Evolutionary conservation across 345 rosid genomes (phyloP), one percentile per base, ranked within the genome.

Genomic region (Gynandropsis gynandra): DNA sequence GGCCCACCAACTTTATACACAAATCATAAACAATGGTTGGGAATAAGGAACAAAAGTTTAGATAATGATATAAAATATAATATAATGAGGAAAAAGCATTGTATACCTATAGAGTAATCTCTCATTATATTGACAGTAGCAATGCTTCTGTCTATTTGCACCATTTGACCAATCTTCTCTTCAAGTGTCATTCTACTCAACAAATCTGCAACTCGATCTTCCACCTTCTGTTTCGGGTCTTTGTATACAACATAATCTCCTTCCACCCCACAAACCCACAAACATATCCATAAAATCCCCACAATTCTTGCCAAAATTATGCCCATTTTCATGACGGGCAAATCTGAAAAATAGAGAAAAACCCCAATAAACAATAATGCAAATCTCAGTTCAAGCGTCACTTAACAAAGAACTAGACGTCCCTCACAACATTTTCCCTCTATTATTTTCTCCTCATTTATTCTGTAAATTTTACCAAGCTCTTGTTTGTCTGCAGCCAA

Each of bases 131-230:
- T 67, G 10, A 42, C 37, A 66, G 78, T 64, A 19, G 76, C 80
- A 63, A 63, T 58, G 43, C 57, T 73, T 52, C 75, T 62, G 57
- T 78, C 84, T 27, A 78, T 63, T 64, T 78, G 84, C 18, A 64
- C 68, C 84, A 79, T 75, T 67, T 79, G 84, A 32, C 79, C 80
- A 61, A 79, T 75, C 75, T 79, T 79, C 69, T 79, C 80, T 18
- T 72, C 72, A 9, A 79, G 35, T 12, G 79, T 70, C 84, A 79
- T 79, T 58, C 65, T 58, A 63, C 65, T 44, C 14, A 73, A 38
- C 34, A 79, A 63, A 63, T 79, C 80, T 31, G 47, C 44, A 42
- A 75, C 63, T 44, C 84, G 69, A 44, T 45, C 69, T n/a, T 63
- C 56, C 10, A 65, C 71, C 5, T 62, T 67, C 55, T 65, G 78